Conservation (phyloP, 345 rosid genomes). For the Fremontodendron californicum region DNA sequence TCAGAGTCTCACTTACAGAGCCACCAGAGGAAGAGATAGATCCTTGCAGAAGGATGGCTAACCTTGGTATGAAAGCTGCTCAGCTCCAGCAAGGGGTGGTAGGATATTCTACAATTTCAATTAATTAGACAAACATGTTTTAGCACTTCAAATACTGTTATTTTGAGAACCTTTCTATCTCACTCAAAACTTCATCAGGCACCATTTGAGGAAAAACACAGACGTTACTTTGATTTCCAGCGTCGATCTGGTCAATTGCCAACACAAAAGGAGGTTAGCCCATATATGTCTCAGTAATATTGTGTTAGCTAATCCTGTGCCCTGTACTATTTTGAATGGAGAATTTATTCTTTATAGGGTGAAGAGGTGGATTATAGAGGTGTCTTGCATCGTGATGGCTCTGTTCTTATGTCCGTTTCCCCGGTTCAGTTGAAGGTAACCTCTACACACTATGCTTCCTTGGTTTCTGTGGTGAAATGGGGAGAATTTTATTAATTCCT, state of each 20-base stretch:
- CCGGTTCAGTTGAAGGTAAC: conserved; percentile 58
- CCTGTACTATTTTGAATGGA: conserved; percentile 2
- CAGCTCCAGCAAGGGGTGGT: conserved; percentile 91
- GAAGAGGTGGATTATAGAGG: conserved; percentile 97
- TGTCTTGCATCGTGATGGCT: conserved; percentile 96
- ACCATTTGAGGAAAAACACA: conserved; percentile 95
- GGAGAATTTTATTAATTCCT: not conserved
- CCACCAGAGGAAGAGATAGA: conserved; percentile 97
- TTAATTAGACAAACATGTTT: conserved; percentile 10
- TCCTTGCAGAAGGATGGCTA: conserved; percentile 86
- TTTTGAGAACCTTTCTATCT: not conserved
- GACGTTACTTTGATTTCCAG: conserved; percentile 32
- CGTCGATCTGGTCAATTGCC: conserved; percentile 82
- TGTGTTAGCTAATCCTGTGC: not conserved
- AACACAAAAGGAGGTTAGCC: conserved; percentile 76
- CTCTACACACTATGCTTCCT: not conserved
- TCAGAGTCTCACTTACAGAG: conserved; percentile 93
- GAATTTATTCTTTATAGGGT: conserved; percentile 43
- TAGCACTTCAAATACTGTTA: not conserved
- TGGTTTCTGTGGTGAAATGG: not conserved
- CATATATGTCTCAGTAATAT: not conserved
- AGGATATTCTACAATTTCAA: conserved; percentile 28
- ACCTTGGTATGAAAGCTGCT: conserved; percentile 85
- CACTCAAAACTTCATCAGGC: conserved; percentile 38
- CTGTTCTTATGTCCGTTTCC: conserved; percentile 87